Base-by-base conservation (phyloP, 202 grass and related monocot genomes). In the Eragrostis tef region DNA sequence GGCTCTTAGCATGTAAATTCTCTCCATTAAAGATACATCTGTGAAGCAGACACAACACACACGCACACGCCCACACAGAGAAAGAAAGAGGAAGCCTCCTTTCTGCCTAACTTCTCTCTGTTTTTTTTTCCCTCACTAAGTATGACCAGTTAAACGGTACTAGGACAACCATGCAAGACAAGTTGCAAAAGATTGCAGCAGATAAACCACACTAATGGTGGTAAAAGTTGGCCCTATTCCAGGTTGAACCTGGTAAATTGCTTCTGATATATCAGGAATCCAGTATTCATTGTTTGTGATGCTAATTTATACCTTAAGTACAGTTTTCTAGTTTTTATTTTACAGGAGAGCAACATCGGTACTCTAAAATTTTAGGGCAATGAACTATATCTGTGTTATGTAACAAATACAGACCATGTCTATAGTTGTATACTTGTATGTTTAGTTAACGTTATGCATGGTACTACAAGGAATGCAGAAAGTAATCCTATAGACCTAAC, bases 21-120 rank as follows among this genome's bases (percentile, higher is more conserved):
- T 84, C 26, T 45, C 20, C 21, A n/a, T 67, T 71, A 89, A 79
- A 89, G 44, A 34, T 68, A 19, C 20, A 61, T 11, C 8, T 25
- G 21, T 19, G 6, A 78, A 79, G 58, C n/a, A 67, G 49, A 67
- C 56, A 66, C 41, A 19, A 73, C 43, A 31, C 43, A 31, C 29
- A 31, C 29, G 29, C 29, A 3, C 29, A 31, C 29, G 29, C 29
- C 29, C 3, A 31, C 29, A 75, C 6, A 6, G 0, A 58, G 50
- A 39, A 6, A 39, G 34, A 39, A 5, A 39, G 34, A 39, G 34
- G 45, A 11, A 66, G 36, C n/a, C 66, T 73, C 11, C 29, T 70
- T 86, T 86, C 48, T 49, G 63, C 59, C 51, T 64, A 16, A 48
- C 49, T 73, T 49, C 12, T 49, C 12, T 58, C 39, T 12, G 39